Percentiles rank a stretch among this genome's conserved stretches.
phyloP scores from a whole-genome alignment of 2,329 filamentous ascomycete genomes.

The Penicillium sp. region DNA sequence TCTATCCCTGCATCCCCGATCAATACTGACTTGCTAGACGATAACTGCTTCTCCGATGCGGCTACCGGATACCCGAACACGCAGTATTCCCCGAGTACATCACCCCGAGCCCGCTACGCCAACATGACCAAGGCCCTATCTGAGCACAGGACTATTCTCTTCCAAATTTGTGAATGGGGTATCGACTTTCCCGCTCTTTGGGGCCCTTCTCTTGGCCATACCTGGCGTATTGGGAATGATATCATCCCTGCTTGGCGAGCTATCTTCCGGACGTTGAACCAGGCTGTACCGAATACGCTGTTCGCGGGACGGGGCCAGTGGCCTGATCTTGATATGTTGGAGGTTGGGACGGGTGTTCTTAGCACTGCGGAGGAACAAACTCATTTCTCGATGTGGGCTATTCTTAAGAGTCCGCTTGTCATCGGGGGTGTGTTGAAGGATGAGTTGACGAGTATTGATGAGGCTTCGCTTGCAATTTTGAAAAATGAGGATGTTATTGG shows the following conservation, averaged over 20 bases:
- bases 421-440: slow-evolving; percentile 46
- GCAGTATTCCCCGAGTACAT: slow-evolving; percentile 37
- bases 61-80: slow-evolving; percentile 41
- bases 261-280: slow-evolving; percentile 52
- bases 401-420: slow-evolving; percentile 50
- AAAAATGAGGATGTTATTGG: slow-evolving; percentile 53
- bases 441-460: slow-evolving; percentile 31
- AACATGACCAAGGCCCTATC: slow-evolving; percentile 46
- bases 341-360: slow-evolving; percentile 47
- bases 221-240: slow-evolving; percentile 53
- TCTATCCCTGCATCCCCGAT: background rate
- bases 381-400: slow-evolving; percentile 52
- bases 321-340: slow-evolving; percentile 53
- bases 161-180: slow-evolving; percentile 54
- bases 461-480: slow-evolving; percentile 43
- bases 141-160: slow-evolving; percentile 44
- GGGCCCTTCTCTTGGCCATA: slow-evolving; percentile 46
- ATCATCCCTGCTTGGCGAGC: slow-evolving; percentile 51
- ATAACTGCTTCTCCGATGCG: slow-evolving; percentile 48
- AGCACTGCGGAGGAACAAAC: slow-evolving; percentile 49
- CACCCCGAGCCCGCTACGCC: slow-evolving; percentile 43
- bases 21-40: slow-evolving; percentile 32
- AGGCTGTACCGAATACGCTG: slow-evolving; percentile 47
- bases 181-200: slow-evolving; percentile 48
- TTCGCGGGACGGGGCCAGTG: slow-evolving; percentile 48